Conservation (phyloP, 2,329 filamentous ascomycete species). For the Scedosporium apiospermum region DNA sequence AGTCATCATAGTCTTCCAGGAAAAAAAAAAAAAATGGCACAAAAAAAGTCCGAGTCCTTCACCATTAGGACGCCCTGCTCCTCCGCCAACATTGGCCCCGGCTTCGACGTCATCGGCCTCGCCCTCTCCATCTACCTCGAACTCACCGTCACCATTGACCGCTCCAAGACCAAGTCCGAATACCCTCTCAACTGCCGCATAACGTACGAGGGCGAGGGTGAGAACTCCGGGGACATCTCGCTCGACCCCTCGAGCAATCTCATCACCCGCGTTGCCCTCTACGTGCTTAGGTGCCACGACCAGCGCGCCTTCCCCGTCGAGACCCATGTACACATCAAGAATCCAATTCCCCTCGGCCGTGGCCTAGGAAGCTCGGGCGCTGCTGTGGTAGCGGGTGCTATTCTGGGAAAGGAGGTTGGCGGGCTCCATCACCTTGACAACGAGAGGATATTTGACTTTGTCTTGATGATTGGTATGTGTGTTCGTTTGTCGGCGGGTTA, state of each 20-base stretch:
- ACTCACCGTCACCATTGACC: slow-evolving; percentile 69
- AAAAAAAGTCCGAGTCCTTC: slow-evolving; percentile 46
- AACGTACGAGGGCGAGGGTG: slow-evolving; percentile 79
- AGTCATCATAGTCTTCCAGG: no score
- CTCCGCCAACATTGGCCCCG: slow-evolving; percentile 93
- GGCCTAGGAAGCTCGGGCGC: slow-evolving; percentile 93
- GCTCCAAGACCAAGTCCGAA: slow-evolving; percentile 39
- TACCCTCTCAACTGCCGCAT: slow-evolving; percentile 76
- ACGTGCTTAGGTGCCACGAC: slow-evolving; percentile 87
- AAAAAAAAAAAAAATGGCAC: neutral
- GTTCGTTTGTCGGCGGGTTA: neutral
- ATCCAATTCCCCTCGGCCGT: slow-evolving; percentile 86
- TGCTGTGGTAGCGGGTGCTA: slow-evolving; percentile 90
- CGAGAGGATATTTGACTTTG: slow-evolving; percentile 86
- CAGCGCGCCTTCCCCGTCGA: slow-evolving; percentile 74
- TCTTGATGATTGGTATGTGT: slow-evolving; percentile 78
- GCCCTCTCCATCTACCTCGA: slow-evolving; percentile 92
- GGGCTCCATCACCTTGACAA: slow-evolving; percentile 63
- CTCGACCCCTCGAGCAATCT: slow-evolving; percentile 82
- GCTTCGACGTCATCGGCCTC: slow-evolving; percentile 95
- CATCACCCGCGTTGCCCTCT: slow-evolving; percentile 87
- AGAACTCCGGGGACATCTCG: slow-evolving; percentile 62
- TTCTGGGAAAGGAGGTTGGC: slow-evolving; percentile 82
- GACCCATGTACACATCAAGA: slow-evolving; percentile 90
- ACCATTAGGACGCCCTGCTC: slow-evolving; percentile 80